A percentile compares a stretch with the other conserved stretches of the same genome.
Conservation (phyloP, 1,139 yeast genomes). For the Saccharomyces hybrid region DNA sequence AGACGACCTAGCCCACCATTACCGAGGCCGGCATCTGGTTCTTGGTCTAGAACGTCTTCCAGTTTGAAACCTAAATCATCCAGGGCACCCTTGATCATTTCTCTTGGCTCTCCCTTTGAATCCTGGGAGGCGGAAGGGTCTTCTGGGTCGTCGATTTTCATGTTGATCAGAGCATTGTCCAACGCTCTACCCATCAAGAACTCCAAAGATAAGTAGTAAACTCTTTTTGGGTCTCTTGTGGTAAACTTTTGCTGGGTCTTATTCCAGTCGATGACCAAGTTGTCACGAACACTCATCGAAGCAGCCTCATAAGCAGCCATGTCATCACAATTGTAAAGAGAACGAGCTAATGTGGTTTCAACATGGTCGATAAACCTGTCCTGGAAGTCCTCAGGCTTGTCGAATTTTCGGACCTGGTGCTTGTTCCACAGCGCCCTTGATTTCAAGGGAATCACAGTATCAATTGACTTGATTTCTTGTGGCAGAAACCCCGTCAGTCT, state of each 20-base stretch:
- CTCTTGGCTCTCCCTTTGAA: constrained; percentile 34
- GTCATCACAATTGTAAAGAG: constrained; percentile 84
- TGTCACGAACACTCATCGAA: constrained; percentile 70
- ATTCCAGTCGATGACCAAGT: constrained; percentile 81
- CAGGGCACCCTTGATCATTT: constrained; percentile 48
- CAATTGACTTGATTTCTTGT: constrained; percentile 76
- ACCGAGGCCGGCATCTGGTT: constrained; percentile 92
- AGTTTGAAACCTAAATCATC: constrained; percentile 76
- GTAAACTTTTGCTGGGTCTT: constrained; percentile 89
- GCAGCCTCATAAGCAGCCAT: constrained; percentile 91
- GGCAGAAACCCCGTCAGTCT: constrained; percentile 89
- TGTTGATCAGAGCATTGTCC: constrained; percentile 86
- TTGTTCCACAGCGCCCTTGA: constrained; percentile 74
- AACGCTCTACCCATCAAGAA: constrained; percentile 92
- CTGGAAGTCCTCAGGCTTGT: constrained; percentile 55
- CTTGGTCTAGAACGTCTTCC: constrained; percentile 78
- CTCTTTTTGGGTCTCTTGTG: constrained; percentile 73
- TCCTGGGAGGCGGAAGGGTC: constrained; percentile 19
- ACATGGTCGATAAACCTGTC: constrained; percentile 71
- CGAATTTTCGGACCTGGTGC: constrained; percentile 47
- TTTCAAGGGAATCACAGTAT: constrained; percentile 69
- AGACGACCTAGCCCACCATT: constrained; percentile 93
- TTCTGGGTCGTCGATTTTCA: constrained; percentile 32
- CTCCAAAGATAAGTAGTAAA: constrained; percentile 81
- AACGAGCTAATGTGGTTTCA: constrained; percentile 82